These are phyloP conservation scores for Trametes gibbosa DNA, from an alignment of 768 basidiomycete genomes.

Conservation along the genomic window DNA sequence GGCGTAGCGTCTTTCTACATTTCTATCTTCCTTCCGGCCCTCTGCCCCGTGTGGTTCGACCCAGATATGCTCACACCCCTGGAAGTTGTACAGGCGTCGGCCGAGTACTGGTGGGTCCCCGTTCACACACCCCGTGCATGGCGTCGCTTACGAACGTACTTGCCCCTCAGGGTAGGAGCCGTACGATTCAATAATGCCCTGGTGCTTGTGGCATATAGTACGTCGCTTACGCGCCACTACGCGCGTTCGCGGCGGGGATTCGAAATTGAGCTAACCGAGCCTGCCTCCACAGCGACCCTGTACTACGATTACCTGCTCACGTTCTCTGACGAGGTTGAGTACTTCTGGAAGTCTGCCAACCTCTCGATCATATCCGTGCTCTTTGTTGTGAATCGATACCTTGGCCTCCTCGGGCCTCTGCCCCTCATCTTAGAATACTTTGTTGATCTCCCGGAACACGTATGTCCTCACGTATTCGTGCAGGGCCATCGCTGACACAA, in stretches of 20 bases:
- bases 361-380: slow-evolving; percentile 19
- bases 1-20: neutral
- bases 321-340: slow-evolving; percentile 39
- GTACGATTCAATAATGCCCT: slow-evolving; percentile 10
- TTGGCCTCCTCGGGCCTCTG: slow-evolving; percentile 22
- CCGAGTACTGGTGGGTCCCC: neutral
- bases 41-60: neutral
- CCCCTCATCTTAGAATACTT: slow-evolving; percentile 18
- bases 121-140: too few relatives aligned
- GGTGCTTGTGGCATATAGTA: slow-evolving; percentile 4
- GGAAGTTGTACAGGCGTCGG: neutral
- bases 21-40: neutral
- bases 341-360: slow-evolving; percentile 39
- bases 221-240: neutral
- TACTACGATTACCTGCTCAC: slow-evolving; percentile 51
- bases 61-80: neutral
- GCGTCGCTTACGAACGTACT: slow-evolving; percentile 5
- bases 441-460: slow-evolving; percentile 3
- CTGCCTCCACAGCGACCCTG: slow-evolving; percentile 24
- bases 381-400: slow-evolving; percentile 26
- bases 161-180: slow-evolving; percentile 1
- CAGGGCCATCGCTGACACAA: too few relatives aligned
- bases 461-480: neutral
- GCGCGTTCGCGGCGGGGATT: neutral
- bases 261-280: neutral